Conservation (phyloP, 139 green algal genomes). For the Chlorella sp. region DNA sequence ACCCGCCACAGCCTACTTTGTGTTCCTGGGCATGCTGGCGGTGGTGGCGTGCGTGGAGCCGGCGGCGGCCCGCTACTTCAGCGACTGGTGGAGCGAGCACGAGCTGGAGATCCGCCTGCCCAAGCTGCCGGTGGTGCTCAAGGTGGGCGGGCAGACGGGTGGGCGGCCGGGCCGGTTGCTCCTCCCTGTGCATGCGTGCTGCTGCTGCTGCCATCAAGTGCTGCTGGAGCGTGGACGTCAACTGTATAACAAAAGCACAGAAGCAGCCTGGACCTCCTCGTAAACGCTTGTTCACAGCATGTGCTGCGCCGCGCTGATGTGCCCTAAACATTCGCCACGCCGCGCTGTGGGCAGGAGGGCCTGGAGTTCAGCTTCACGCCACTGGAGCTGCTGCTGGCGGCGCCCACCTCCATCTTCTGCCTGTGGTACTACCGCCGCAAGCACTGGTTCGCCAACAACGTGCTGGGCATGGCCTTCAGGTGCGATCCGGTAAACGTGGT, state of each 20-base stretch:
- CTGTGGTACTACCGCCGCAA: constrained; percentile 90
- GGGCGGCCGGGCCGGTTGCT: too few species aligned
- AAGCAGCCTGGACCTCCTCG: too few species aligned
- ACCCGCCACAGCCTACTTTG: constrained; percentile 83
- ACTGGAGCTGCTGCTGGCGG: constrained; percentile 63
- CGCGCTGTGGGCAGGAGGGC: constrained; percentile 47
- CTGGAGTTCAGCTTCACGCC: constrained; percentile 60
- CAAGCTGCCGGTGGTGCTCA: constrained; percentile 47
- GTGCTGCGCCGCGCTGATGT: too few species aligned
- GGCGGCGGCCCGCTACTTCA: constrained; percentile 64
- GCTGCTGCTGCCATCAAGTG: too few species aligned
- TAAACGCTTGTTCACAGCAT: too few species aligned
- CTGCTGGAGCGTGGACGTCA: too few species aligned
- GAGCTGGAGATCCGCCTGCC: constrained; percentile 26
- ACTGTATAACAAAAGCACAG: too few species aligned
- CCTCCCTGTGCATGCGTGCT: too few species aligned
- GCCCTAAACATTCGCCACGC: too few species aligned
- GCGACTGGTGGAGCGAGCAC: not conserved
- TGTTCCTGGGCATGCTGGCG: constrained; percentile 86
- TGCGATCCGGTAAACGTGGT: too few species aligned
- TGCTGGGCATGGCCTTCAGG: constrained; percentile 91
- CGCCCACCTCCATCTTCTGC: constrained; percentile 70
- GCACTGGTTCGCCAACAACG: constrained; percentile 98
- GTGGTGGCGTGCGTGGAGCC: constrained; percentile 72
- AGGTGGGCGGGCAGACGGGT: constrained; percentile 15